Conservation (phyloP, 768 basidiomycete species). For the Xerocomellus dryophilus region DNA sequence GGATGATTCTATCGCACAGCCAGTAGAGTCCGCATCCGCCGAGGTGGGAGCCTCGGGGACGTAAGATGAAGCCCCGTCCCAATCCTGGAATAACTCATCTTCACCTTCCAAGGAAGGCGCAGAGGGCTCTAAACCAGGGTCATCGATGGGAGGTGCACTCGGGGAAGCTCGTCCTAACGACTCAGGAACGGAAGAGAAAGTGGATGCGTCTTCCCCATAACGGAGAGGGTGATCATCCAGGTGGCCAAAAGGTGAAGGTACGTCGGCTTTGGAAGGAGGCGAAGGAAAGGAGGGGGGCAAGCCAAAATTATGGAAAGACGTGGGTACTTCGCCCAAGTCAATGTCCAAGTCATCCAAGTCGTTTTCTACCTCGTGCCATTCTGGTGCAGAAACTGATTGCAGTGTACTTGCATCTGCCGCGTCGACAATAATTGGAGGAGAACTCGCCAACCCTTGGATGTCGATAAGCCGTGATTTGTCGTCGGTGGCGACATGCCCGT, state of each 20-base stretch:
- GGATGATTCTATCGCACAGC: background rate
- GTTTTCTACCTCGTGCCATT: conserved; percentile 51
- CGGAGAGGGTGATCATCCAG: conserved; percentile 38
- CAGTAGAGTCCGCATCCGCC: conserved; percentile 3
- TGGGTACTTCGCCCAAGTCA: conserved; percentile 6
- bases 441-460: conserved; percentile 50
- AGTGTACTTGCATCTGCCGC: conserved; percentile 13
- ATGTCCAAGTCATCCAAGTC: conserved; percentile 28
- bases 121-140: conserved; percentile 41
- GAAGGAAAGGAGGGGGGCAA: conserved; percentile 26
- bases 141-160: conserved; percentile 34
- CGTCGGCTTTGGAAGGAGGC: conserved; percentile 41
- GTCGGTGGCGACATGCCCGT: conserved; percentile 64
- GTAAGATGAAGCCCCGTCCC: conserved; percentile 16
- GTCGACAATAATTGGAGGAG: conserved; percentile 39
- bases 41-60: background rate
- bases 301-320: conserved; percentile 3
- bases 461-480: conserved; percentile 59
- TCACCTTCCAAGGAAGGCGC: conserved; percentile 38
- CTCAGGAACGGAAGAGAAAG: conserved; percentile 34
- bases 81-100: conserved; percentile 21
- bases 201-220: conserved; percentile 33
- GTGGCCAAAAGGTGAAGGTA: conserved; percentile 37
- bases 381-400: conserved; percentile 45
- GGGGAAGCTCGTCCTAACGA: conserved; percentile 40